A percentile compares a stretch with the other conserved stretches of the same genome.
These are phyloP conservation scores for Phellopilus nigrolimitatus DNA, from an alignment of 1,284 basidiomycete genomes.

Conservation along the genomic window DNA sequence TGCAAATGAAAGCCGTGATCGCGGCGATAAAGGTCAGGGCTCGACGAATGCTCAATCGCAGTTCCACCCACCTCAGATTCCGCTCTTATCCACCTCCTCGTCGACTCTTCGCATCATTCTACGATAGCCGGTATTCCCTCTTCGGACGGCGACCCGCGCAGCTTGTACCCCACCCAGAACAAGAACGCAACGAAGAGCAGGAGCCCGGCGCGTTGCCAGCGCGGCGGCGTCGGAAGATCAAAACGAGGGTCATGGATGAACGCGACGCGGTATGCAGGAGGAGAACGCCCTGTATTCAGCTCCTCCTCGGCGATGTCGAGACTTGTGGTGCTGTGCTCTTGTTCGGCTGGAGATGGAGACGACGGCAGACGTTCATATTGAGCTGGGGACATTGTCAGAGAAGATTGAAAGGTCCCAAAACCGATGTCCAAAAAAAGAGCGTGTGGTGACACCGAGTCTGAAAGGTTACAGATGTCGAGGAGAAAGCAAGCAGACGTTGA, in stretches of 20 bases:
- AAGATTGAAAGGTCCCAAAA: no score
- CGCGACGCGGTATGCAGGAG: conserved; percentile 8
- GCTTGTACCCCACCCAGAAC: conserved; percentile 39
- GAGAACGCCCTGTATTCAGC: conserved; percentile 5
- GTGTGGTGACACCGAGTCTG: no score
- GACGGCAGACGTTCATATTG: conserved; percentile 18
- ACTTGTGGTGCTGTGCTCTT: not conserved
- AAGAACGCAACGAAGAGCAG: conserved; percentile 37
- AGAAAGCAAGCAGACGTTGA: no score
- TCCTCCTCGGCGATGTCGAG: conserved; percentile 17
- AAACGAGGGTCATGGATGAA: conserved; percentile 36
- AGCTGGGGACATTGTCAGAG: conserved; percentile 15
- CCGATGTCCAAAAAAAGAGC: no score
- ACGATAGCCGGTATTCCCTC: conserved; percentile 15
- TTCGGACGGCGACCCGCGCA: conserved; percentile 25
- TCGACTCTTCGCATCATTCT: no score
- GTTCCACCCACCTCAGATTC: no score
- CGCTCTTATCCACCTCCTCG: no score
- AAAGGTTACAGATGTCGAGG: no score
- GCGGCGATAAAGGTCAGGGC: no score
- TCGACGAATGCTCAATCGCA: no score
- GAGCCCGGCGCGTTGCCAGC: conserved; percentile 44
- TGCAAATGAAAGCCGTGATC: no score
- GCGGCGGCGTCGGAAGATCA: conserved; percentile 40
- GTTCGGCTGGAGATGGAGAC: not conserved